phyloP scores from a whole-genome alignment of 805 yeast species.

The Saturnispora halmiae region DNA sequence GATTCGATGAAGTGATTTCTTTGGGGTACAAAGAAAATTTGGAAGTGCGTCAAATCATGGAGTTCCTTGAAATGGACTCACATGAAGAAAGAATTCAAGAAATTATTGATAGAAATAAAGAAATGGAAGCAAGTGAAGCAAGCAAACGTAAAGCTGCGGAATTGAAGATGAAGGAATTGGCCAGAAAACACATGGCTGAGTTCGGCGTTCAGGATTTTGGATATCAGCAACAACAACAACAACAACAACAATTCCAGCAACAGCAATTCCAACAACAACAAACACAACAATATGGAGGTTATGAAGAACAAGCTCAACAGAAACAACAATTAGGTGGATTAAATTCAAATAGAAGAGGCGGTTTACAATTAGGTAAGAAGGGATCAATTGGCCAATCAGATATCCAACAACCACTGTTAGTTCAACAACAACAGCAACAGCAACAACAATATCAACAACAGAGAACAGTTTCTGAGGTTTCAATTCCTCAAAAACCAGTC shows the following conservation, averaged over 20 bases:
- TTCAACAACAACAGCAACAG: slow-evolving; percentile 20
- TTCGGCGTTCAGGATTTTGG: slow-evolving; percentile 9
- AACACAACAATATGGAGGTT: slow-evolving; percentile 15
- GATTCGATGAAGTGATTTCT: slow-evolving; percentile 88
- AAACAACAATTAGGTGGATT: too few relatives aligned
- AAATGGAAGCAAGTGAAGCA: slow-evolving; percentile 93
- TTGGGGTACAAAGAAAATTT: slow-evolving; percentile 87
- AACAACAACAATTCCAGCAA: slow-evolving; percentile 15
- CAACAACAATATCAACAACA: slow-evolving; percentile 17
- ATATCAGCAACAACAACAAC: slow-evolving; percentile 15
- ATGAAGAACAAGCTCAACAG: slow-evolving; percentile 4
- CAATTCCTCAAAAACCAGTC: slow-evolving; percentile 24
- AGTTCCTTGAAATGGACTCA: slow-evolving; percentile 93
- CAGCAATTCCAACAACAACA: slow-evolving; percentile 16
- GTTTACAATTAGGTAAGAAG: slow-evolving; percentile 69
- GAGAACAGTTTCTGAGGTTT: slow-evolving; percentile 15
- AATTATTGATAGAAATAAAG: slow-evolving; percentile 93
- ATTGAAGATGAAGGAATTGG: slow-evolving; percentile 71
- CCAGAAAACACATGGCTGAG: slow-evolving; percentile 41
- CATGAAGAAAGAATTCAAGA: slow-evolving; percentile 98
- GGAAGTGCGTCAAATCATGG: slow-evolving; percentile 70
- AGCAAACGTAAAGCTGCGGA: slow-evolving; percentile 92
- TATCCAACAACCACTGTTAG: slow-evolving; percentile 25
- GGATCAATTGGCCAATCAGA: slow-evolving; percentile 17
- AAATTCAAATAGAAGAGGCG: slow-evolving; percentile 46